Evolutionary conservation across 1,284 basidiomycete species (phyloP).

Genomic region (Termitomyces sp.): DNA sequence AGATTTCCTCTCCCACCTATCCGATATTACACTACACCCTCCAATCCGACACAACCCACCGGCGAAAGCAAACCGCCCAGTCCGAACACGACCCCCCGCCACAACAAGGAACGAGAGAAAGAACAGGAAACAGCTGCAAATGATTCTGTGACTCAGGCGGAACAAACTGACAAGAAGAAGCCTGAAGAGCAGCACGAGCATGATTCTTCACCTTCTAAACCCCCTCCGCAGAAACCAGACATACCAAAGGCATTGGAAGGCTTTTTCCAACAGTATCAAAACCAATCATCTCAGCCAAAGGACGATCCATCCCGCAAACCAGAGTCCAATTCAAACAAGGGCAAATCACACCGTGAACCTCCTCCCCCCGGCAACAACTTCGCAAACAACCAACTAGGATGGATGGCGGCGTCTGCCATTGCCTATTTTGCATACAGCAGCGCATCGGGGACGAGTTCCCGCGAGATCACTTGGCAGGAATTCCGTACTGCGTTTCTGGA

Average conservation of each 20-base stretch:
- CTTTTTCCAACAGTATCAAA: conserved; percentile 73
- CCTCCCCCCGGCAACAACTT: conserved; percentile 48
- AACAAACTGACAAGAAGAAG: conserved; percentile 12
- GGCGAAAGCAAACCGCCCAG: conserved; percentile 26
- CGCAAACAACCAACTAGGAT: conserved; percentile 54
- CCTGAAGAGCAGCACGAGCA: conserved; percentile 5
- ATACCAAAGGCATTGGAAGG: conserved; percentile 65
- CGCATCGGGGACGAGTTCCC: conserved; percentile 53
- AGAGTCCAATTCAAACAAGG: conserved; percentile 32
- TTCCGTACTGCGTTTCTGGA: conserved; percentile 95
- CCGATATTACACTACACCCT: conserved; percentile 14
- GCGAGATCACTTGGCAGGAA: conserved; percentile 98
- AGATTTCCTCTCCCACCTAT: conserved; percentile 14
- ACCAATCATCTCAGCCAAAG: conserved; percentile 35
- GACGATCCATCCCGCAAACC: conserved; percentile 26
- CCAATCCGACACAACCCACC: conserved; percentile 4
- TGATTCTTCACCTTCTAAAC: conserved; percentile 12
- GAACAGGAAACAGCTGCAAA: conserved; percentile 34
- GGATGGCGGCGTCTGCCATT: conserved; percentile 54
- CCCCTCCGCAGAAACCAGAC: conserved; percentile 27
- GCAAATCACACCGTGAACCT: conserved; percentile 36
- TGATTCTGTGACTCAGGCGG: conserved; percentile 20
- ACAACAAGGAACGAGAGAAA: conserved; percentile 9
- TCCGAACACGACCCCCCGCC: conserved; percentile 1
- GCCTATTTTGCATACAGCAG: conserved; percentile 69